Evolutionary conservation across 1,139 yeast genomes (phyloP), one percentile per base, ranked within the genome.

Genomic region (Candida gigantensis): DNA sequence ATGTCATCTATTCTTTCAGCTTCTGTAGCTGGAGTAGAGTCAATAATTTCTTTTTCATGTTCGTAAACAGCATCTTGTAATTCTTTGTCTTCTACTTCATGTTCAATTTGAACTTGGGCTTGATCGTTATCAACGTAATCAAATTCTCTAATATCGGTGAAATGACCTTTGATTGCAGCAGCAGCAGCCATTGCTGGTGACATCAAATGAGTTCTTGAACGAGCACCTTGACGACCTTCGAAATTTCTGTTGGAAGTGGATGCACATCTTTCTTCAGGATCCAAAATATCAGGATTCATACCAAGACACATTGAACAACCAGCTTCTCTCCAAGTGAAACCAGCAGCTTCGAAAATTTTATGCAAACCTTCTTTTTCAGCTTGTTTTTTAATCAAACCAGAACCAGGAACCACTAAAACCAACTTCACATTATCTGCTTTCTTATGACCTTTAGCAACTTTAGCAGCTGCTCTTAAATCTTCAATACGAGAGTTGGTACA

Each of bases 181-280:
- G 97, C 97, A 15, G 98, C 98, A 33, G 98, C 97, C 98, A 92
- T 92, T 23, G 96, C 96, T 24, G 98, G 98, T 11, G 97, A 88
- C 95, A 90, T 88, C 59, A 92, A 77, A 59, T 92, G 98, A 15
- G 97, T 92, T 71, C 98, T 80, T n/a, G 96, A 88, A 42, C 68
- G 70, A 35, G 96, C 96, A 68, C 98, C 98, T 73, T 92, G 98
- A 68, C 98, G 92, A 53, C 98, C 98, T 67, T 92, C 97, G 60
- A 92, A 92, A 72, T 92, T 92, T 77, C 98, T 85, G 74, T 92
- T 92, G 19, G 97, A 90, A 20, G 98, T 92, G 15, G 97, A 90
- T 5, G 98, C 98, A 72, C 98, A 92, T 68, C 98, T 82, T 66
- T 92, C 98, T 58, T 85, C 79, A 31, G 97, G 97, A 44, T 83